Percentiles rank a stretch among this genome's conserved stretches.
These are phyloP conservation scores for Ceratobasidium papillatum DNA, from an alignment of 1,284 basidiomycete genomes.

Conservation along the genomic window DNA sequence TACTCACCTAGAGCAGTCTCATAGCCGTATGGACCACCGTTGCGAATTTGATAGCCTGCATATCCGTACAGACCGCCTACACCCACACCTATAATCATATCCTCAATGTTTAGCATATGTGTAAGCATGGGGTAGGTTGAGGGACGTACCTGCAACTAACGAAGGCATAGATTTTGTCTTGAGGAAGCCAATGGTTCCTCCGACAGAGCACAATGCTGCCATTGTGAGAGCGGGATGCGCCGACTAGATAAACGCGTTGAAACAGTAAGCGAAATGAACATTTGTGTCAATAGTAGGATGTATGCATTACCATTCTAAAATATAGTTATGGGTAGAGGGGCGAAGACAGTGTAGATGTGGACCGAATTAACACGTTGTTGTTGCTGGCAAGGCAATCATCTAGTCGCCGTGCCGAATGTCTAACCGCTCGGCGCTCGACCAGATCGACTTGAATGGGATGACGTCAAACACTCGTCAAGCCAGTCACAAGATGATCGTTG, in stretches of 20 bases:
- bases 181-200: slow-evolving; percentile 65
- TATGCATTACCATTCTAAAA: background rate
- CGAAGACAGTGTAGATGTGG: background rate
- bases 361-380: background rate
- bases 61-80: slow-evolving; percentile 81
- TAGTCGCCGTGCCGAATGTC: background rate
- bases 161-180: slow-evolving; percentile 71
- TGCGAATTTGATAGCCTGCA: slow-evolving; percentile 77
- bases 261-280: background rate
- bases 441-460: background rate
- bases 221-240: slow-evolving; percentile 83
- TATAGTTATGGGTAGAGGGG: background rate
- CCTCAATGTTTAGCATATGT: background rate
- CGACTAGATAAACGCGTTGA: slow-evolving; percentile 59
- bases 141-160: slow-evolving; percentile 74
- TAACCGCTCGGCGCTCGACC: slow-evolving; percentile 12
- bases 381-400: background rate
- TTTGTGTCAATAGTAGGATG: background rate
- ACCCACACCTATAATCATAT: slow-evolving; percentile 48
- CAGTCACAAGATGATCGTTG: background rate
- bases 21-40: slow-evolving; percentile 72
- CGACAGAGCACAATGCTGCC: slow-evolving; percentile 78
- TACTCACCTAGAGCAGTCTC: slow-evolving; percentile 76
- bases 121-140: background rate
- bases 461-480: too few relatives aligned